Evolutionary conservation across 2,329 filamentous ascomycete genomes (phyloP), one percentile per base, ranked within the genome.

Genomic region (Sporothrix pallida): DNA sequence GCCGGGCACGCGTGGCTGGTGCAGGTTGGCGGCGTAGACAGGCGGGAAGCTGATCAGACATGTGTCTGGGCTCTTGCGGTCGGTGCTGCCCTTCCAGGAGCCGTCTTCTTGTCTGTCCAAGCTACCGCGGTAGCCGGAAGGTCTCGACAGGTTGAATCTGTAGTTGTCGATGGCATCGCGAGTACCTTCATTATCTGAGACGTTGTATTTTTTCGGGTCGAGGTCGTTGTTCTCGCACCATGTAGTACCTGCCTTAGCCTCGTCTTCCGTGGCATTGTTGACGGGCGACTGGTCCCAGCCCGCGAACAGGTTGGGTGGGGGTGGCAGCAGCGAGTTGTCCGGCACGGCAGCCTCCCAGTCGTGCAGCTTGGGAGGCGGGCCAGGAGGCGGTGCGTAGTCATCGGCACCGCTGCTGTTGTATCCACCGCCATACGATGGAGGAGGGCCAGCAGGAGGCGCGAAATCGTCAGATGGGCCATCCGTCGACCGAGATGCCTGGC

Each of bases 261-360:
- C 76, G 8, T 77, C 75, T 70, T 75, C 77, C 15, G 76, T 77
- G 1, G 93, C 90, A 80, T 95, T 95, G 79, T 89, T 90, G 2
- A 90, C 87, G 0, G 90, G 89, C 13, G 91, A 93, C 46, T 81
- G 83, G 74, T 92, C 89, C 78, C 89, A 89, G 68, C 88, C 88
- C 72, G 82, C 83, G 81, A 89, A 90, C 79, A 93, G 86, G 44
- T 87, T 87, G 0, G 92, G 92, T 0, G 92, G 92, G 0, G 92
- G 92, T 0, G 92, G 92, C 60, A 94, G 88, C 10, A 92, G 85
- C 0, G 91, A 85, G 1, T 89, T 93, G 80, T 94, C 92, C 0
- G 92, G 91, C 1, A 94, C 91, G 2, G 90, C 87, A 7, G 87
- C 79, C 76, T 90, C 86, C 92, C 92, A 94, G 81, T 92, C 89